These are phyloP conservation scores for Diaporthe velutina DNA, from an alignment of 2,329 filamentous ascomycete species.

Conservation along the genomic window DNA sequence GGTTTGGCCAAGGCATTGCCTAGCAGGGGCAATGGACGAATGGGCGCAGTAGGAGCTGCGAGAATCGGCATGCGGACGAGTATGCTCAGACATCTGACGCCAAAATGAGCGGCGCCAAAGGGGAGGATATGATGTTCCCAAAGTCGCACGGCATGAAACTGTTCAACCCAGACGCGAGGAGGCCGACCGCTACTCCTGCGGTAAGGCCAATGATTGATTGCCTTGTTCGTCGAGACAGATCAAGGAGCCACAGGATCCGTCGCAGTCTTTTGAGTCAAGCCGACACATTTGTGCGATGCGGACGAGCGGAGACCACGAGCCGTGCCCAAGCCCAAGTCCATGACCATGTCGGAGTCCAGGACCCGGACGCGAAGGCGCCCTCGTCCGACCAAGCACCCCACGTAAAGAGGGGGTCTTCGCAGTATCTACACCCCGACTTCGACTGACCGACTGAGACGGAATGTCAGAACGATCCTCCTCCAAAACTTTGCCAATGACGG, in stretches of 20 bases:
- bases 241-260: conserved; percentile 7
- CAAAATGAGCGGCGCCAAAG: neutral
- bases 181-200: neutral
- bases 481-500: neutral
- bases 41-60: neutral
- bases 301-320: conserved; percentile 24
- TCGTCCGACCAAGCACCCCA: neutral
- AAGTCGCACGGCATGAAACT: conserved; percentile 34
- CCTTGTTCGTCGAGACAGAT: conserved; percentile 1
- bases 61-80: conserved; percentile 4
- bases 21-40: conserved; percentile 21
- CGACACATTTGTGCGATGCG: conserved; percentile 23
- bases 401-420: neutral
- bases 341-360: neutral
- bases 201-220: conserved; percentile 19
- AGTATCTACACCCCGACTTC: conserved; percentile 21
- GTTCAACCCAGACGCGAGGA: conserved; percentile 15
- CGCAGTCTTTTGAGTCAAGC: neutral
- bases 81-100: conserved; percentile 1
- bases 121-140: neutral
- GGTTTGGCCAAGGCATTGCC: conserved; percentile 1
- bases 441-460: neutral
- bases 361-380: neutral
- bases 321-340: neutral
- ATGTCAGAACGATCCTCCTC: neutral